These are phyloP conservation scores for Acer saccharum DNA, from an alignment of 345 rosid genomes.

Conservation along the genomic window DNA sequence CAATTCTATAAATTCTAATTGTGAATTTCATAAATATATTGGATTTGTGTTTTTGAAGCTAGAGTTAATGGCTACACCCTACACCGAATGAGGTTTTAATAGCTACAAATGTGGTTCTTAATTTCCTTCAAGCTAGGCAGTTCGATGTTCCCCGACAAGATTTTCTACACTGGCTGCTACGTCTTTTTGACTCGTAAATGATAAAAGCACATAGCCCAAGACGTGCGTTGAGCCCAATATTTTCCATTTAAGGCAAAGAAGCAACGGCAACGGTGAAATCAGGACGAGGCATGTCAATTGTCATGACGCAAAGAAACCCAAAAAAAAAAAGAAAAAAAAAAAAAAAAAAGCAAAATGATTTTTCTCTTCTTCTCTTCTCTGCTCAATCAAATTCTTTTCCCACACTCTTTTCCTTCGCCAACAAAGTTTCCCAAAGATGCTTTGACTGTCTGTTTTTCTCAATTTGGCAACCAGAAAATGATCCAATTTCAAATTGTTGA, in stretches of 20 bases:
- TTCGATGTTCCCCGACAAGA: too few relatives aligned
- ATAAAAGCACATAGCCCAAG: background rate
- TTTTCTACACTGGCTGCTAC: too few relatives aligned
- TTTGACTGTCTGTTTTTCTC: slow-evolving; percentile 24
- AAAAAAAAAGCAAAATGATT: too few relatives aligned
- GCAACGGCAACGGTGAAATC: background rate
- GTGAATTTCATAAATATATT: background rate
- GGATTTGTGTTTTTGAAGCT: too few relatives aligned
- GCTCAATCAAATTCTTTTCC: background rate
- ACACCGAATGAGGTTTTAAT: too few relatives aligned
- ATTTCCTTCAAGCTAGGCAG: too few relatives aligned
- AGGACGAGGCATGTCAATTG: background rate
- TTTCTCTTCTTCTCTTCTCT: background rate
- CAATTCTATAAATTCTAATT: too few relatives aligned
- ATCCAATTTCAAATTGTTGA: slow-evolving; percentile 22
- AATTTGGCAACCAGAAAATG: slow-evolving; percentile 26
- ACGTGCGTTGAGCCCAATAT: background rate
- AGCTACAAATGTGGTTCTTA: too few relatives aligned
- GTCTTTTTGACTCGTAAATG: background rate
- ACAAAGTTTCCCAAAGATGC: slow-evolving; percentile 10
- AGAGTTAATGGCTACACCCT: too few relatives aligned
- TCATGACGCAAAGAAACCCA: background rate
- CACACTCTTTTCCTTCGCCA: background rate
- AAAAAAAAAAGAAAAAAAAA: too few relatives aligned
- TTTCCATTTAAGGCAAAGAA: background rate